Percentiles rank a stretch among this genome's conserved stretches.
phyloP scores from a whole-genome alignment of 306 rosid species.

The Sesbania bispinosa region DNA sequence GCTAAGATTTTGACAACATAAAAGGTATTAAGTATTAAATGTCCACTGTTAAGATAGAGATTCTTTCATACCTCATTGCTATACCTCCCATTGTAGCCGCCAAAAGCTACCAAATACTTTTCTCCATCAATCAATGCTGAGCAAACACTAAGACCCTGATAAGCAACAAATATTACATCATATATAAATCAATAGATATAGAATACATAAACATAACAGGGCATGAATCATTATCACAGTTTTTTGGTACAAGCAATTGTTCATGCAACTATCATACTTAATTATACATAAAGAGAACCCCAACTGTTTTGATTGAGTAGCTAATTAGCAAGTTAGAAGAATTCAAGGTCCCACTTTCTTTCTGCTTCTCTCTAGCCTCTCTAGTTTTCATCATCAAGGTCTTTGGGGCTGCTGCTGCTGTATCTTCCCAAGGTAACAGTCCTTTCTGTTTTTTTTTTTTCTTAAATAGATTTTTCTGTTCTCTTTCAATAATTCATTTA shows the following conservation, averaged over 20 bases:
- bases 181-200: slow-evolving; percentile 20
- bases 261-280: slow-evolving; percentile 24
- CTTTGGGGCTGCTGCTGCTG: not conserved
- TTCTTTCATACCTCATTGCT: slow-evolving; percentile 74
- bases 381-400: slow-evolving; percentile 3
- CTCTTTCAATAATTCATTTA: slow-evolving; percentile 3
- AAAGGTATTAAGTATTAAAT: not conserved
- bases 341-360: slow-evolving; percentile 1
- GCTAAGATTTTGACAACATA: not conserved
- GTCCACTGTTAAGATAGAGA: not conserved
- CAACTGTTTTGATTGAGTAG: not conserved
- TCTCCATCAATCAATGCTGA: slow-evolving; percentile 63
- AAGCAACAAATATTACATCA: slow-evolving; percentile 22
- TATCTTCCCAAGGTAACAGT: not conserved
- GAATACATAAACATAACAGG: not conserved
- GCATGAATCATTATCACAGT: slow-evolving; percentile 1
- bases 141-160: slow-evolving; percentile 86
- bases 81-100: slow-evolving; percentile 96
- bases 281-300: not conserved
- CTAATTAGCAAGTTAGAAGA: not conserved
- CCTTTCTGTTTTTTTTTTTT: not conserved
- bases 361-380: not conserved
- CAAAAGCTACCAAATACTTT: slow-evolving; percentile 81
- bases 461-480: not conserved
- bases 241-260: not conserved